A percentile compares a stretch with the other conserved stretches of the same genome.
These are phyloP conservation scores for Pelargonium cotyledonis DNA, from an alignment of 441 rosid genomes.

Conservation along the genomic window DNA sequence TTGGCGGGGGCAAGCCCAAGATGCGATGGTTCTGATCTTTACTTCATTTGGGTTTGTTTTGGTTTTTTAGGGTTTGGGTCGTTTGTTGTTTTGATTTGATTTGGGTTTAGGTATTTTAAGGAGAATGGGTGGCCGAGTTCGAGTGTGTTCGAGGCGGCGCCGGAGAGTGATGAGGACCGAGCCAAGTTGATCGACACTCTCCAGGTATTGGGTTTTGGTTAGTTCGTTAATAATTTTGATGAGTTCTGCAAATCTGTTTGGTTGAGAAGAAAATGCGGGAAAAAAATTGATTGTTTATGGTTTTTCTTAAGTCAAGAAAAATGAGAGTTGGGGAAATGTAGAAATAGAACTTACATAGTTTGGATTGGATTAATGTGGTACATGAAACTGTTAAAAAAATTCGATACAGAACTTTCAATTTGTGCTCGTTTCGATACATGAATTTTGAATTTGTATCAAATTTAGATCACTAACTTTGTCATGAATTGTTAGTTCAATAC, in stretches of 20 bases:
- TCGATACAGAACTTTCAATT: too few relatives aligned
- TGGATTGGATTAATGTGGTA: too few relatives aligned
- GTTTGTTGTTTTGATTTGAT: background rate
- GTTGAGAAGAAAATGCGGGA: background rate
- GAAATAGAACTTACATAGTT: background rate
- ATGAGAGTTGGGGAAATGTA: background rate
- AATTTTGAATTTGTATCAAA: too few relatives aligned
- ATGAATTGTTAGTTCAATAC: too few relatives aligned
- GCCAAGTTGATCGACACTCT: constrained; percentile 68
- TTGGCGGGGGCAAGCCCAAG: constrained; percentile 94
- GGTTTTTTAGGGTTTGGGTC: background rate
- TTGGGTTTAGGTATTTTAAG: constrained; percentile 58
- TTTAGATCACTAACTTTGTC: too few relatives aligned
- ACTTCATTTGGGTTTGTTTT: background rate
- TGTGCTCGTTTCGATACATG: too few relatives aligned
- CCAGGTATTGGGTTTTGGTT: constrained; percentile 40
- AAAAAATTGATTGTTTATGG: background rate
- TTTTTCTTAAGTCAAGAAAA: background rate
- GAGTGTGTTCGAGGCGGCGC: constrained; percentile 44
- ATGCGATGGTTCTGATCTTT: constrained; percentile 61
- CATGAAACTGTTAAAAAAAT: too few relatives aligned
- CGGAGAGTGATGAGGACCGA: constrained; percentile 57
- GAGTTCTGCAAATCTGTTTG: constrained; percentile 2
- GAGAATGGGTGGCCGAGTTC: constrained; percentile 94
- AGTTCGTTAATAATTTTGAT: background rate